These are phyloP conservation scores for Brasenia schreberi DNA, from an alignment of 164 flowering plant genomes.

Conservation along the genomic window DNA sequence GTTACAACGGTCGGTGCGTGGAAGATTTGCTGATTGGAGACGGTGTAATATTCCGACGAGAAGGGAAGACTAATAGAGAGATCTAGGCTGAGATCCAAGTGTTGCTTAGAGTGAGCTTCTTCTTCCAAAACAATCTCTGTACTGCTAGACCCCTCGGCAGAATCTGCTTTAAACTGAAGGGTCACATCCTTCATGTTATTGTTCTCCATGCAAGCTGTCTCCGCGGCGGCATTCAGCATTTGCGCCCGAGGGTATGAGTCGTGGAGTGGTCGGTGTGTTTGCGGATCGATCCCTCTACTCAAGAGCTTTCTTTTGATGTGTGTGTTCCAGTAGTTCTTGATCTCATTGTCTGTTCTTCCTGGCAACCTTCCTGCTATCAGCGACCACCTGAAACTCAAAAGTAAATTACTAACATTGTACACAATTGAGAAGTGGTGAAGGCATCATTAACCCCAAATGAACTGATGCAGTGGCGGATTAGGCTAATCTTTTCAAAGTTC, in stretches of 20 bases:
- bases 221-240: slow-evolving; percentile 8
- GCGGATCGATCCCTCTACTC: slow-evolving; percentile 68
- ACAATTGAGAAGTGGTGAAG: too few relatives aligned
- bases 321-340: slow-evolving; percentile 87
- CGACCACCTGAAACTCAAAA: slow-evolving; percentile 17
- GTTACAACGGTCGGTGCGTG: background rate
- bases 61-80: slow-evolving; percentile 72
- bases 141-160: background rate
- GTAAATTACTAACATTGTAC: too few relatives aligned
- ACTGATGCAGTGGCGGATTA: too few relatives aligned
- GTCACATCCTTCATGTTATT: slow-evolving; percentile 1
- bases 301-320: slow-evolving; percentile 70
- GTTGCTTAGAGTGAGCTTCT: slow-evolving; percentile 3
- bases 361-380: slow-evolving; percentile 67
- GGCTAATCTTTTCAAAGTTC: too few relatives aligned
- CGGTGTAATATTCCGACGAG: slow-evolving; percentile 5
- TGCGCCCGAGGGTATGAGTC: slow-evolving; percentile 13
- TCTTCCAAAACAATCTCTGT: slow-evolving; percentile 1
- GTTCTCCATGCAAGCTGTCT: slow-evolving; percentile 31
- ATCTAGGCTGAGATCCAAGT: slow-evolving; percentile 76
- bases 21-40: slow-evolving; percentile 3
- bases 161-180: slow-evolving; percentile 6
- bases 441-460: too few relatives aligned
- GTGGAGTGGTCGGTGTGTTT: slow-evolving; percentile 53
- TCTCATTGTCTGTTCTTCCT: slow-evolving; percentile 84